phyloP scores from a whole-genome alignment of 176 grass and related monocot species.

The Thinopyrum elongatum region DNA sequence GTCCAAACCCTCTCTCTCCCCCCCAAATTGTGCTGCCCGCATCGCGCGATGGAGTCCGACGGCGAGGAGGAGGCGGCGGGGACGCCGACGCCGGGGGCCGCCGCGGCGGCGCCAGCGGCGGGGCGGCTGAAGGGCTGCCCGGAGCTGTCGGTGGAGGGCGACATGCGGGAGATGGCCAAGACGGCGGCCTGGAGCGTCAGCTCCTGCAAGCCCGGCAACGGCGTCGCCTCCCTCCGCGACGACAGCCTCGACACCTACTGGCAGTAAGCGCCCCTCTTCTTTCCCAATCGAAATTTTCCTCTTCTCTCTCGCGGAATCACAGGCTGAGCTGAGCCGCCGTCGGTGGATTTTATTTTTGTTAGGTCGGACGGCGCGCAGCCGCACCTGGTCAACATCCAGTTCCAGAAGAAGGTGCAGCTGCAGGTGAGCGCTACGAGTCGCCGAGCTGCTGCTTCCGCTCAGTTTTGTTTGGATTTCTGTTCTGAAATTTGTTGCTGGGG shows the following conservation, averaged over 20 bases:
- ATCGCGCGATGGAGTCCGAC: slow-evolving; percentile 70
- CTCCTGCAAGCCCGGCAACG: slow-evolving; percentile 90
- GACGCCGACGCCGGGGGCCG: slow-evolving; percentile 27
- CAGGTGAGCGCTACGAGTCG: slow-evolving; percentile 32
- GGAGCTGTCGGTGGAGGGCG: slow-evolving; percentile 57
- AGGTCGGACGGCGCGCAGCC: slow-evolving; percentile 95
- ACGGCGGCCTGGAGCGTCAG: slow-evolving; percentile 90
- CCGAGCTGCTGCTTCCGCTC: not conserved
- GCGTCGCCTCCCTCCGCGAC: slow-evolving; percentile 73
- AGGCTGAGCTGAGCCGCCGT: not conserved
- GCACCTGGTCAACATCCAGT: slow-evolving; percentile 94
- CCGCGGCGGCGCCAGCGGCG: not conserved
- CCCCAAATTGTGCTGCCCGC: not conserved
- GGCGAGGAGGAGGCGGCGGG: slow-evolving; percentile 68
- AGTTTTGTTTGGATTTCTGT: not conserved
- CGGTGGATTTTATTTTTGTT: not conserved
- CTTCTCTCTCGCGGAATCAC: not conserved
- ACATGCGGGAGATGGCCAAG: slow-evolving; percentile 81
- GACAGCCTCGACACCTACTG: slow-evolving; percentile 82
- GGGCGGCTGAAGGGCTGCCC: slow-evolving; percentile 55
- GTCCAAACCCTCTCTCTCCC: not conserved
- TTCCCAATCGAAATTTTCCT: not conserved
- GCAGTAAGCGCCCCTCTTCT: slow-evolving; percentile 35
- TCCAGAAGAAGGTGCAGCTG: slow-evolving; percentile 93
- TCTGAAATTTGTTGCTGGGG: not conserved